Percentiles rank a stretch among this genome's conserved stretches.
Evolutionary conservation across 169 alveolate genomes (phyloP).

Genomic region (Cryptosporidium xiaoi): DNA sequence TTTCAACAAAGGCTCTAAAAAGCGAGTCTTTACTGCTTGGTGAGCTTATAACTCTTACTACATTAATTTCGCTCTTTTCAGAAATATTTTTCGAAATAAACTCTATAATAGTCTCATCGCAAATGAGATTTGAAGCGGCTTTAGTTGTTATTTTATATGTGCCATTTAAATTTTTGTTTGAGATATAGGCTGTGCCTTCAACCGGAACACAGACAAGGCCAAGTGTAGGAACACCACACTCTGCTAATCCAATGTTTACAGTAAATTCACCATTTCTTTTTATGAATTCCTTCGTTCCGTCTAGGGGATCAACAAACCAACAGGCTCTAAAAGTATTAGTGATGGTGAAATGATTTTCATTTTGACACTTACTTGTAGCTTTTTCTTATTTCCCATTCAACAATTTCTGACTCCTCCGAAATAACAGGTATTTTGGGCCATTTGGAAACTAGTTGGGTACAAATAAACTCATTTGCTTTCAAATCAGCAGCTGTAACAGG

Average conservation of each 20-base stretch:
- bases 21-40: slow-evolving; percentile 22
- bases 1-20: slow-evolving; percentile 8
- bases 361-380: slow-evolving; percentile 41
- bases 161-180: slow-evolving; percentile 53
- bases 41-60: slow-evolving; percentile 25
- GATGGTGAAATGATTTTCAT: background rate
- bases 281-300: slow-evolving; percentile 81
- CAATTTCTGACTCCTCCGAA: slow-evolving; percentile 71
- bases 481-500: slow-evolving; percentile 74
- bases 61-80: background rate
- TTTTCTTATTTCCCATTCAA: slow-evolving; percentile 32
- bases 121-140: slow-evolving; percentile 9
- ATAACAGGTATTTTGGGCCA: slow-evolving; percentile 76
- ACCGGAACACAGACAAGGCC: slow-evolving; percentile 78
- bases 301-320: slow-evolving; percentile 80
- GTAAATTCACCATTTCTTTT: slow-evolving; percentile 78
- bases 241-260: slow-evolving; percentile 77
- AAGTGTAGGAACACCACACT: slow-evolving; percentile 62
- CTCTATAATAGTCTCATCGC: background rate
- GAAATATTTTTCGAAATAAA: slow-evolving; percentile 20
- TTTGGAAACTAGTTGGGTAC: slow-evolving; percentile 35
- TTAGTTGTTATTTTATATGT: slow-evolving; percentile 51
- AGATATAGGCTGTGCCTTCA: slow-evolving; percentile 53
- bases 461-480: slow-evolving; percentile 59
- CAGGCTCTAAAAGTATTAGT: slow-evolving; percentile 14